A percentile compares a stretch with the other conserved stretches of the same genome.
These are phyloP conservation scores for Crithidia thermophila DNA, from an alignment of 208 protist species.

Conservation along the genomic window DNA sequence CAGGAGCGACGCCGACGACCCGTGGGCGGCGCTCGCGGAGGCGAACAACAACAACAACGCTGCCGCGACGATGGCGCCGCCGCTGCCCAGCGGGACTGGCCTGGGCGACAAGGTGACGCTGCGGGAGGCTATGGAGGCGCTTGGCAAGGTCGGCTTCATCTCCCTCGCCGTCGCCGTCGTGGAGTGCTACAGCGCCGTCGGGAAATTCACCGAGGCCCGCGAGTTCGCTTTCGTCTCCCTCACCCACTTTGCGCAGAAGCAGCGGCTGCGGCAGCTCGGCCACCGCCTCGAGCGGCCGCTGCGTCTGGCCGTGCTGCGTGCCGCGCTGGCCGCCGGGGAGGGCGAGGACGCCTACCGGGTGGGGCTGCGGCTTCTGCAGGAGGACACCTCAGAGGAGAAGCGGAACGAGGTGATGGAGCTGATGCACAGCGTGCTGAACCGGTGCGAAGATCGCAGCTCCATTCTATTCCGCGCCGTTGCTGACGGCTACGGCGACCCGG, in stretches of 20 bases:
- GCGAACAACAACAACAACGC: slow-evolving; percentile 18
- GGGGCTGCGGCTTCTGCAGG: slow-evolving; percentile 74
- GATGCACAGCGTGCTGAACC: slow-evolving; percentile 76
- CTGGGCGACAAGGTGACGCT: slow-evolving; percentile 61
- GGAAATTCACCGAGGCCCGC: slow-evolving; percentile 87
- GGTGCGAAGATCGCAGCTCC: slow-evolving; percentile 53
- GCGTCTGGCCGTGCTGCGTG: slow-evolving; percentile 73
- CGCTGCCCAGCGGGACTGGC: neutral
- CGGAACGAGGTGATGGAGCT: slow-evolving; percentile 72
- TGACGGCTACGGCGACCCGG: slow-evolving; percentile 51
- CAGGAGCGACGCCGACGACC: neutral
- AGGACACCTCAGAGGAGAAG: slow-evolving; percentile 63
- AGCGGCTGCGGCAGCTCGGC: slow-evolving; percentile 54
- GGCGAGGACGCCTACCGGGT: slow-evolving; percentile 85
- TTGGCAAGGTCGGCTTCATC: slow-evolving; percentile 68
- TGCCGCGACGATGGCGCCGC: neutral
- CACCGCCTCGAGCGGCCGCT: slow-evolving; percentile 66
- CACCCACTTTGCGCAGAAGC: slow-evolving; percentile 45
- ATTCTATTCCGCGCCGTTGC: slow-evolving; percentile 54
- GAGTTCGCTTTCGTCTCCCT: slow-evolving; percentile 88
- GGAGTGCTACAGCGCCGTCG: slow-evolving; percentile 82
- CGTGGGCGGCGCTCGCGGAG: slow-evolving; percentile 17
- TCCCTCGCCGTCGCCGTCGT: slow-evolving; percentile 76
- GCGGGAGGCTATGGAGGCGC: slow-evolving; percentile 60
- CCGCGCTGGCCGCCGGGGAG: slow-evolving; percentile 73